These are phyloP conservation scores for Bolboschoenus planiculmis DNA, from an alignment of 176 grass and related monocot genomes.

Conservation along the genomic window DNA sequence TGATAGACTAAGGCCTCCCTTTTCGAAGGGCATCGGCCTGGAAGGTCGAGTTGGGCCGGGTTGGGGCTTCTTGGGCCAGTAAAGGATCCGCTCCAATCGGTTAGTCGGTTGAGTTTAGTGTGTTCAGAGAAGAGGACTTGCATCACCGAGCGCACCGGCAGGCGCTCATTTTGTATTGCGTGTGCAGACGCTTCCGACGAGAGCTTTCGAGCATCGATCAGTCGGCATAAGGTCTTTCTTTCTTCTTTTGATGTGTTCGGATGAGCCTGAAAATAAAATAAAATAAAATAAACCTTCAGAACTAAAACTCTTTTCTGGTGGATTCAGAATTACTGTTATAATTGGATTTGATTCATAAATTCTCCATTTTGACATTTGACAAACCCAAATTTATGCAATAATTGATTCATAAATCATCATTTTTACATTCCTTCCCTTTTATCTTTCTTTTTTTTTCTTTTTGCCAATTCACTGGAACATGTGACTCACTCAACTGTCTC, in stretches of 20 bases:
- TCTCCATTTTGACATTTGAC: not conserved
- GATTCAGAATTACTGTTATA: not conserved
- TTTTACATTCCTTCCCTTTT: not conserved
- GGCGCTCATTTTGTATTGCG: slow-evolving; percentile 88
- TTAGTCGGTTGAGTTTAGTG: slow-evolving; percentile 69
- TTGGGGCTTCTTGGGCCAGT: slow-evolving; percentile 38
- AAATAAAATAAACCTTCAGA: not conserved
- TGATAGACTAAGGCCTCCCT: slow-evolving; percentile 71
- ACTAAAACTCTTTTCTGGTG: not conserved
- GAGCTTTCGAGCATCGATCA: slow-evolving; percentile 85
- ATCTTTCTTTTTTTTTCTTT: not conserved
- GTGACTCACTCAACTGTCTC: not conserved
- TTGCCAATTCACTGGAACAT: not conserved
- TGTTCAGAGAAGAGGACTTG: slow-evolving; percentile 97
- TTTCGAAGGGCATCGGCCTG: slow-evolving; percentile 73
- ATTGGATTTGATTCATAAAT: not conserved
- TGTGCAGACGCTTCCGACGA: slow-evolving; percentile 71
- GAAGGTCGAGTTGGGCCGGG: slow-evolving; percentile 46
- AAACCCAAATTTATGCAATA: not conserved
- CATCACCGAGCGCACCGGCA: slow-evolving; percentile 76
- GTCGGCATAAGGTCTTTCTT: slow-evolving; percentile 48
- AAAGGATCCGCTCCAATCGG: slow-evolving; percentile 73
- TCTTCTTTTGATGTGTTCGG: slow-evolving; percentile 62
- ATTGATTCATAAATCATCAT: not conserved
- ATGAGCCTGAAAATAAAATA: slow-evolving; percentile 43